Evolutionary conservation across 2,329 filamentous ascomycete species (phyloP).

Genomic region (Coniella lustricola): DNA sequence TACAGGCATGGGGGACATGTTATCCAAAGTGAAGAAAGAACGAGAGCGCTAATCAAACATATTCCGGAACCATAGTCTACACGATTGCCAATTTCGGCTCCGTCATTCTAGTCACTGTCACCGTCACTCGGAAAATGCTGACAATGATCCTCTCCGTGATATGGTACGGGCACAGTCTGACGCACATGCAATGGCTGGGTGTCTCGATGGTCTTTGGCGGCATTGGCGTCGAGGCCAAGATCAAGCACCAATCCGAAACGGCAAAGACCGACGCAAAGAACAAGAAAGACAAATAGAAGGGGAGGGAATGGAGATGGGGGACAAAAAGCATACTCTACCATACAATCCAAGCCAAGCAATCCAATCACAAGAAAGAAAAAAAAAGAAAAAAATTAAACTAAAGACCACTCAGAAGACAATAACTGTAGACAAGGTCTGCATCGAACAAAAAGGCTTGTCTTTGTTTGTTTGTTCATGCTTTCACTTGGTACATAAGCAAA

Average conservation of each 20-base stretch:
- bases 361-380: too few species aligned
- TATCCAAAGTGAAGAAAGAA: background rate
- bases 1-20: too few species aligned
- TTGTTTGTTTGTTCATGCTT: too few species aligned
- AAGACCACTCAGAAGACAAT: too few species aligned
- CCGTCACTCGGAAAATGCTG: slow-evolving; percentile 96
- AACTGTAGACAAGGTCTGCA: too few species aligned
- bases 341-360: too few species aligned
- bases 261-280: slow-evolving; percentile 58
- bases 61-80: slow-evolving; percentile 54
- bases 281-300: background rate
- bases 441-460: too few species aligned
- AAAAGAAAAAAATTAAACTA: too few species aligned
- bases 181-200: slow-evolving; percentile 86
- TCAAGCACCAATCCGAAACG: slow-evolving; percentile 75
- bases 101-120: slow-evolving; percentile 88
- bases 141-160: slow-evolving; percentile 97
- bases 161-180: slow-evolving; percentile 85
- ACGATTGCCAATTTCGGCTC: slow-evolving; percentile 89
- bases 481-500: too few species aligned
- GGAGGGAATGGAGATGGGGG: background rate
- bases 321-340: too few species aligned
- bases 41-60: background rate
- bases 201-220: slow-evolving; percentile 91
- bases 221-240: slow-evolving; percentile 81